A percentile compares a stretch with the other conserved stretches of the same genome.
phyloP scores from a whole-genome alignment of 176 grass and related monocot species.

The Guadua angustifolia region DNA sequence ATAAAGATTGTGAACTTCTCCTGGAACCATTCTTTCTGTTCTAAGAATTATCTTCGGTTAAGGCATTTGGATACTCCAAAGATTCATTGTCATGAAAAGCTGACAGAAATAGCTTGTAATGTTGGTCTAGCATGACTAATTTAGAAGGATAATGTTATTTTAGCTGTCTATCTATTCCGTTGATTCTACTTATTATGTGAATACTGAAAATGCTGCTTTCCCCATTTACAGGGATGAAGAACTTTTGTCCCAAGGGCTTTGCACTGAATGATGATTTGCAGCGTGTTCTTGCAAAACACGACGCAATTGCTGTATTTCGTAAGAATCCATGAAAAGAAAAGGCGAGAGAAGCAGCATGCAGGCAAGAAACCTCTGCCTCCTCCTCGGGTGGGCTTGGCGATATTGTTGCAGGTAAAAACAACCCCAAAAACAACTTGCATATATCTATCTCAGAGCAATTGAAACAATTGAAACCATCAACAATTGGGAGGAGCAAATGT shows the following conservation, averaged over 20 bases:
- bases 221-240: conserved; percentile 83
- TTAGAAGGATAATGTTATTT: not conserved
- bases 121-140: not conserved
- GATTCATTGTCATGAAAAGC: conserved; percentile 26
- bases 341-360: too few relatives aligned
- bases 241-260: conserved; percentile 90
- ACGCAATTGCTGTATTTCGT: conserved; percentile 90
- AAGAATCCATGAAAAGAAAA: too few relatives aligned
- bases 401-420: too few relatives aligned
- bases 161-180: not conserved
- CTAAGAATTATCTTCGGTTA: conserved; percentile 9
- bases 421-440: too few relatives aligned
- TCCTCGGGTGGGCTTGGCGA: too few relatives aligned
- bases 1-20: conserved; percentile 14
- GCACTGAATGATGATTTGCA: conserved; percentile 97
- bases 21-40: not conserved
- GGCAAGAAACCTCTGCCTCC: too few relatives aligned
- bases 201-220: conserved; percentile 29
- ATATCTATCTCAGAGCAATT: too few relatives aligned
- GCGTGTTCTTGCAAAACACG: conserved; percentile 86
- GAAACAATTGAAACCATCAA: too few relatives aligned
- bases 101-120: conserved; percentile 15
- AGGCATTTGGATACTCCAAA: conserved; percentile 14
- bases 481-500: too few relatives aligned
- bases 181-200: not conserved